Evolutionary conservation across 352 stramenopile genomes (phyloP).

Genomic region (Phytopythium mirpurense): DNA sequence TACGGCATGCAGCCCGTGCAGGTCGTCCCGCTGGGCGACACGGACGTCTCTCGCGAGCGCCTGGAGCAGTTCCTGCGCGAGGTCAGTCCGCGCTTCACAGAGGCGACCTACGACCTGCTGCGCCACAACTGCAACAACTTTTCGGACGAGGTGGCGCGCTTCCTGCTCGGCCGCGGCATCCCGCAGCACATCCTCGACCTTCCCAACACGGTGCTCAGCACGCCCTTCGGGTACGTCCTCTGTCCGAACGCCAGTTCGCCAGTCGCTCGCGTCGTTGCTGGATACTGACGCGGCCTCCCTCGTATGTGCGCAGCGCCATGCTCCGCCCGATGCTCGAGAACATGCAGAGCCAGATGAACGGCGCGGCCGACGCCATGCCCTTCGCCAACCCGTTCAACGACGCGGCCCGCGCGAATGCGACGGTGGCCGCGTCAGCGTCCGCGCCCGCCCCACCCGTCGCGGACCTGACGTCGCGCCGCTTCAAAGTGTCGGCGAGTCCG

Average conservation of each 20-base stretch:
- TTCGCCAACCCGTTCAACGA: constrained; percentile 78
- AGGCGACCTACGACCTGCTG: constrained; percentile 92
- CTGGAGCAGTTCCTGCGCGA: constrained; percentile 85
- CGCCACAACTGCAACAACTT: constrained; percentile 98
- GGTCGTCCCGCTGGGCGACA: constrained; percentile 74
- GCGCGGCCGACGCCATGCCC: constrained; percentile 30
- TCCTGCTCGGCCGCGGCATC: constrained; percentile 86
- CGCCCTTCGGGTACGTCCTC: constrained; percentile 77
- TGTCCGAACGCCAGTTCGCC: neutral
- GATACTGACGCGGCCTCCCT: no score
- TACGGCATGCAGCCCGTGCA: constrained; percentile 89
- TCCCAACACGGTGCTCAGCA: constrained; percentile 83
- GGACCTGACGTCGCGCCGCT: constrained; percentile 30
- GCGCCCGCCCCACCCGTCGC: constrained; percentile 5
- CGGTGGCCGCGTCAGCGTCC: neutral
- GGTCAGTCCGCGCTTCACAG: constrained; percentile 81
- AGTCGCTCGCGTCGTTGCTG: no score
- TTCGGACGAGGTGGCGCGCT: constrained; percentile 85
- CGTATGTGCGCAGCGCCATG: constrained; percentile 79
- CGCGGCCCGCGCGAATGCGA: constrained; percentile 22
- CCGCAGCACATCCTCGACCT: constrained; percentile 89
- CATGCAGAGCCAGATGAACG: constrained; percentile 77
- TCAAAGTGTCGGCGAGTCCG: constrained; percentile 50
- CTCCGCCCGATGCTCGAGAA: constrained; percentile 77
- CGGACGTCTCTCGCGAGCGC: constrained; percentile 48